Percentiles rank a stretch among this genome's conserved stretches.
Conservation (phyloP, 345 rosid genomes). For the Gossypioides kirkii region DNA sequence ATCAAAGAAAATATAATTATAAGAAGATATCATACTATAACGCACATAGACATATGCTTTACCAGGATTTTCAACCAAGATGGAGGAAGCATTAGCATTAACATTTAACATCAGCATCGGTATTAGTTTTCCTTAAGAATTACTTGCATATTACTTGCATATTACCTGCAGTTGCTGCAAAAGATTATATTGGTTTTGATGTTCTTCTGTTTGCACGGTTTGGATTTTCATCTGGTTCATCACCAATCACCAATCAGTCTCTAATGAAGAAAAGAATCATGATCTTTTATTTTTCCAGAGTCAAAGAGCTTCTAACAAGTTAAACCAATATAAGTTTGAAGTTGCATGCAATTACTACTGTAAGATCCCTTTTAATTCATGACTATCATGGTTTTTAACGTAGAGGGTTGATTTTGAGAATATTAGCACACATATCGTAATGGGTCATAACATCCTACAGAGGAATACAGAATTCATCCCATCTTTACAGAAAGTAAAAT, state of each 20-base stretch:
- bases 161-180: constrained; percentile 15
- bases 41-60: neutral
- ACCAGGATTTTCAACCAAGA: neutral
- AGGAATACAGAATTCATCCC: neutral
- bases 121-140: neutral
- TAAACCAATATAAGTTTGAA: neutral
- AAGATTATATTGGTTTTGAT: constrained; percentile 3
- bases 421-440: neutral
- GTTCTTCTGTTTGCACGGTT: constrained; percentile 12
- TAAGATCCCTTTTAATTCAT: constrained; percentile 6
- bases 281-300: neutral
- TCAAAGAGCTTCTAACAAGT: neutral
- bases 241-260: neutral
- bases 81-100: neutral
- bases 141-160: constrained; percentile 4
- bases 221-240: constrained; percentile 19
- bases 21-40: neutral
- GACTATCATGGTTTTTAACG: neutral
- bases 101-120: neutral
- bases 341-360: neutral
- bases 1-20: constrained; percentile 4
- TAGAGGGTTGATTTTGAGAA: neutral
- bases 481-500: neutral
- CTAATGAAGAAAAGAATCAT: neutral
- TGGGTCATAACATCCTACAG: neutral